A percentile compares a stretch with the other conserved stretches of the same genome.
These are phyloP conservation scores for Magnusiomyces ingens DNA, from an alignment of 1,139 yeast genomes.

Conservation along the genomic window DNA sequence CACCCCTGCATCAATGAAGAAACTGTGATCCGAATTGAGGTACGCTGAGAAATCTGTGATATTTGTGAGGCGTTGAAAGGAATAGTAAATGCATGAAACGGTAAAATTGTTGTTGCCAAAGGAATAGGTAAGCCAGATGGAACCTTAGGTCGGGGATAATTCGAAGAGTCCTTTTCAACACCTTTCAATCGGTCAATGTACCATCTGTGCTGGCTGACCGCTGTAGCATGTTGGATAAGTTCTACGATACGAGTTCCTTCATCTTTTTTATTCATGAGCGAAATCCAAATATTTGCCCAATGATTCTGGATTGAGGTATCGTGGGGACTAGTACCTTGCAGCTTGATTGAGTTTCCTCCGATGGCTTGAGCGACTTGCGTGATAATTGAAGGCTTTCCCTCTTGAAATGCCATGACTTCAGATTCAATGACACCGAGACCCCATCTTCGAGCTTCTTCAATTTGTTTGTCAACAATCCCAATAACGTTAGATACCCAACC, in stretches of 20 bases:
- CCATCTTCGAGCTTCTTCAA: conserved; percentile 26
- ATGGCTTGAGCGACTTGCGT: conserved; percentile 17
- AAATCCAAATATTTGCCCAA: conserved; percentile 20
- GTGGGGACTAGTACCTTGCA: not conserved
- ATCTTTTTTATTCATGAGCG: conserved; percentile 21
- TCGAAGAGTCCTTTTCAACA: conserved; percentile 8
- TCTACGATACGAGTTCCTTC: conserved; percentile 29
- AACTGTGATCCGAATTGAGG: conserved; percentile 30
- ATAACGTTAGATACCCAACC: conserved; percentile 30
- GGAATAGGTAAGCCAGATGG: conserved; percentile 30
- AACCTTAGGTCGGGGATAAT: conserved; percentile 23
- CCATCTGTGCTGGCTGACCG: conserved; percentile 29
- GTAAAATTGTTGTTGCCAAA: conserved; percentile 29
- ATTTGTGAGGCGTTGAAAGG: conserved; percentile 28
- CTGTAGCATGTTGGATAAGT: conserved; percentile 25
- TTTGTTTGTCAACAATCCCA: conserved; percentile 25
- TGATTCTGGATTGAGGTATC: conserved; percentile 10
- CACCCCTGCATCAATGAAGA: conserved; percentile 25
- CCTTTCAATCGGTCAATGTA: conserved; percentile 24
- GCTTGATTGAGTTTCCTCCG: conserved; percentile 19
- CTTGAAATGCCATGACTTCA: conserved; percentile 9
- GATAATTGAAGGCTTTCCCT: conserved; percentile 3
- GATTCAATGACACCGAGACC: conserved; percentile 25
- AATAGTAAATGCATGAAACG: conserved; percentile 33
- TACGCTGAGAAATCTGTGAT: conserved; percentile 26